Base-by-base conservation (phyloP, 306 rosid genomes). In the Acacia crassicarpa region DNA sequence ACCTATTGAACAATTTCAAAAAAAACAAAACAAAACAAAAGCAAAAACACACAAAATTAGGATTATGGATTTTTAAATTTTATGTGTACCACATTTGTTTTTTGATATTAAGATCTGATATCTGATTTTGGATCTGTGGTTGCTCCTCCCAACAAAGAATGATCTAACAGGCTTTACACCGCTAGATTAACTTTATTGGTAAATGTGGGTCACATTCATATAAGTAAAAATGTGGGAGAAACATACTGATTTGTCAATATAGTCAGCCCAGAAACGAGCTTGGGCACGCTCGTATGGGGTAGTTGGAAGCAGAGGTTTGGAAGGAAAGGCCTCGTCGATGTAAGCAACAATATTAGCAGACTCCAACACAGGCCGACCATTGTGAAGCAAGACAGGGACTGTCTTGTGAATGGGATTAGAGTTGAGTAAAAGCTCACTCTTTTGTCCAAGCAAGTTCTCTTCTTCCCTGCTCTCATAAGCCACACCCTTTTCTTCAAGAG, bases 261-360 rank as follows among this genome's bases (percentile, higher is more conserved):
- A 91, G 43, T 92, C 97, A 5, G 59, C 83, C 97, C 88, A 89
- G 38, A 94, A 94, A 65, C 83, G 87, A 38, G 97, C 93, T 69
- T 86, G 88, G 19, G 94, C 90, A 41, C 83, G 80, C 20, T 41
- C 94, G 38, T 91, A 89, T 1, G 94, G 84, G 19, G 9, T 1
- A 22, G 90, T 44, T 41, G 93, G 96, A 73, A 94, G 89, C 9
- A 91, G 74, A 13, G 95, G 85, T 1, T 89, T 83, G 40, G 89
- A 78, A 81, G 89, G 32, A 92, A 93, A 91, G 12, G 70, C 78
- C 70, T 90, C 91, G 48, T 94, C 90, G 75, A 92, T 83, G 80
- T 92, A 88, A 32, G 27, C 13, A 0, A 88, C 88, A 3, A 92
- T 91, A 77, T 77, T 86, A 14, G 89, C 58, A 2, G 88, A 92